Evolutionary conservation across 208 protist species (phyloP).

Genomic region (Trypanosoma rangeli): DNA sequence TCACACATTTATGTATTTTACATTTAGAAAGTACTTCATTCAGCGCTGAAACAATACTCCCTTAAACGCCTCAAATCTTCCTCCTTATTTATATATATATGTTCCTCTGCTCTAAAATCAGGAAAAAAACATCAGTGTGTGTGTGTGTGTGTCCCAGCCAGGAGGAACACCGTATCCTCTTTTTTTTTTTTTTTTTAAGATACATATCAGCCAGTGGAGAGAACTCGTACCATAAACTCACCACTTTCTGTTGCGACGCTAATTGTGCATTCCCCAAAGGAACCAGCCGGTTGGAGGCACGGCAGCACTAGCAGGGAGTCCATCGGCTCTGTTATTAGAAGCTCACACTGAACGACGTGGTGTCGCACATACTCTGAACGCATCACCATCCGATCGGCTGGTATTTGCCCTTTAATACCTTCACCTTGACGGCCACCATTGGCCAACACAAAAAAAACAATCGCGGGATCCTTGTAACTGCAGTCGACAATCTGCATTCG

Average conservation of each 20-base stretch:
- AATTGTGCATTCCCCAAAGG: slow-evolving; percentile 50
- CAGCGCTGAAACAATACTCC: not conserved
- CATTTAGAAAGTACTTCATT: not conserved
- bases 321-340: slow-evolving; percentile 37
- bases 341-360: slow-evolving; percentile 56
- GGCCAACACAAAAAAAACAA: slow-evolving; percentile 68
- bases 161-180: not conserved
- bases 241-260: slow-evolving; percentile 44
- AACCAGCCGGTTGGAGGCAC: slow-evolving; percentile 77
- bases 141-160: not conserved
- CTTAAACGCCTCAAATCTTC: not conserved
- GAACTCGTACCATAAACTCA: slow-evolving; percentile 28
- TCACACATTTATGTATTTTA: not conserved
- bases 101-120: not conserved
- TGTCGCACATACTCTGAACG: slow-evolving; percentile 75
- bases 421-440: slow-evolving; percentile 53
- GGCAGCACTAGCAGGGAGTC: slow-evolving; percentile 78
- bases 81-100: slow-evolving; percentile 5
- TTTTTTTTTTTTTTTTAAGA: too few species aligned
- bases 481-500: slow-evolving; percentile 57
- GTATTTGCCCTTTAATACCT: slow-evolving; percentile 54
- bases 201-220: slow-evolving; percentile 24
- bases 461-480: slow-evolving; percentile 51
- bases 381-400: slow-evolving; percentile 38
- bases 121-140: not conserved